These are phyloP conservation scores for Cicer arietinum DNA, from an alignment of 306 rosid species.

Conservation along the genomic window DNA sequence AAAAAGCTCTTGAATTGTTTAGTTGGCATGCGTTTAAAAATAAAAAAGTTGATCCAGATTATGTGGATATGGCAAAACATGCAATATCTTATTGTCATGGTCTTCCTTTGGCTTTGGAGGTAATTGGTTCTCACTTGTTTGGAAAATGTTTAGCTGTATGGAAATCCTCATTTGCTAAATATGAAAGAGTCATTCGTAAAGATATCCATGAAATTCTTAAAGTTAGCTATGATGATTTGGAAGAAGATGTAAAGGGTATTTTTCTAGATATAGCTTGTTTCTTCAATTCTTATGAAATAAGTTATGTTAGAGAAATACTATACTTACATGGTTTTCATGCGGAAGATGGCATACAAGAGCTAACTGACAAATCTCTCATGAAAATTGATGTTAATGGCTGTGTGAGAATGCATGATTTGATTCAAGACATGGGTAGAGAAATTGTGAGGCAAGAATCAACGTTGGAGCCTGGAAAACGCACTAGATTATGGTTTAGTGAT, in stretches of 20 bases:
- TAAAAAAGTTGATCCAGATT: neutral
- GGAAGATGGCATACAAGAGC: neutral
- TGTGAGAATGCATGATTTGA: constrained; percentile 33
- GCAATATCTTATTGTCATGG: constrained; percentile 2
- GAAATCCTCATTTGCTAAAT: neutral
- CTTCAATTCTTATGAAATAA: constrained; percentile 19
- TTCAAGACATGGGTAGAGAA: constrained; percentile 28
- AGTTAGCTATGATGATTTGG: constrained; percentile 32
- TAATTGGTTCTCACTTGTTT: constrained; percentile 15
- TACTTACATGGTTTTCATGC: neutral
- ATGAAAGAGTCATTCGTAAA: neutral
- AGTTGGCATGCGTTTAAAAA: constrained; percentile 21
- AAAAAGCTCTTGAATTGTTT: neutral
- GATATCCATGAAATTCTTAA: constrained; percentile 16
- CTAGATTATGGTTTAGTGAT: neutral
- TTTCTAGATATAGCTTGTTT: neutral
- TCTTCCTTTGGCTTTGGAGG: constrained; percentile 25
- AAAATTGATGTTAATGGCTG: neutral
- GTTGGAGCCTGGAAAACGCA: neutral
- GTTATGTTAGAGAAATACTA: neutral
- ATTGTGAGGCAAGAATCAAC: constrained; percentile 12
- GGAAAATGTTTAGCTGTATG: constrained; percentile 17
- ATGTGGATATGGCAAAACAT: neutral
- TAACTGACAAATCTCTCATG: neutral
- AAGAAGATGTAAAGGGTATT: constrained; percentile 13